A percentile compares a stretch with the other conserved stretches of the same genome.
phyloP scores from a whole-genome alignment of 192 early-diverging fungal genomes.

The Spizellomyces sp. region DNA sequence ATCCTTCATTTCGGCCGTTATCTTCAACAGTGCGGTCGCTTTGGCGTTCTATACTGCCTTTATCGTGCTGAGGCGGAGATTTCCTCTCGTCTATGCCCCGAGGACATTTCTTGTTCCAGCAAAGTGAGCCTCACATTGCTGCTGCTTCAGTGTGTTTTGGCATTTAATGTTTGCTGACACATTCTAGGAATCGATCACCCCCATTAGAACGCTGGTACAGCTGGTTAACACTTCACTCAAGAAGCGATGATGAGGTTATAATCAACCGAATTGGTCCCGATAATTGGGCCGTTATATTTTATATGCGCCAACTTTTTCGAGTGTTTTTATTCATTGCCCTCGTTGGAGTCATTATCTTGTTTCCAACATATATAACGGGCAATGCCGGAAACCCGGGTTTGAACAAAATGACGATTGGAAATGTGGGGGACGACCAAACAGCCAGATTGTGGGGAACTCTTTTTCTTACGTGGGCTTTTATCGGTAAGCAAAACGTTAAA shows the following conservation, averaged over 20 bases:
- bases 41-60: conserved; percentile 18
- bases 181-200: conserved; percentile 2
- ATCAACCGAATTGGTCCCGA: conserved; percentile 18
- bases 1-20: conserved; percentile 21
- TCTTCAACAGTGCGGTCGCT: conserved; percentile 4
- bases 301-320: conserved; percentile 15
- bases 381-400: conserved; percentile 6
- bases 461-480: conserved; percentile 9
- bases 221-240: conserved; percentile 15
- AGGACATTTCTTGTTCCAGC: conserved; percentile 25
- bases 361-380: conserved; percentile 25
- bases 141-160: neutral
- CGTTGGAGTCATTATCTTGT: conserved; percentile 10
- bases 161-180: no score
- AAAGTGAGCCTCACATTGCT: conserved; percentile 6
- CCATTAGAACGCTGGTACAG: conserved; percentile 10
- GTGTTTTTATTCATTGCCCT: conserved; percentile 18
- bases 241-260: conserved; percentile 7
- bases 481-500: neutral
- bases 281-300: conserved; percentile 20
- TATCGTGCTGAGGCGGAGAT: conserved; percentile 5
- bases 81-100: conserved; percentile 28
- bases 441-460: conserved; percentile 21
- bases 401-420: conserved; percentile 18
- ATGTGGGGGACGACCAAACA: conserved; percentile 20